phyloP scores from a whole-genome alignment of 495 filamentous ascomycete species.

The Penicillium silybi region DNA sequence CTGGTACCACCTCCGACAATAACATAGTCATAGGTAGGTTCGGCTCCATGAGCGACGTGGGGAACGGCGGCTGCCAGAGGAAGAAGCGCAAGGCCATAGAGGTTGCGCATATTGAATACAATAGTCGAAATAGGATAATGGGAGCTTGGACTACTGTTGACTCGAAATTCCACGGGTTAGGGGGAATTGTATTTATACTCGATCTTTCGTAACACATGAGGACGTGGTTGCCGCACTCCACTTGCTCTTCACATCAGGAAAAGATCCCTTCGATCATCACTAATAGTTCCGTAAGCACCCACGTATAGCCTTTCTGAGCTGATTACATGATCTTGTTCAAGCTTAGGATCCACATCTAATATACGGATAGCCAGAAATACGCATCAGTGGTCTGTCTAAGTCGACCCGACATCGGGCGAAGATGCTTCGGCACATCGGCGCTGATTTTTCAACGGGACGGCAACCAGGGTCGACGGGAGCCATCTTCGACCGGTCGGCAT shows the following conservation, averaged over 20 bases:
- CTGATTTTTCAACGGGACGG: neutral
- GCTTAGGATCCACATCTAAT: neutral
- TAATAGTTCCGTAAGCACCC: neutral
- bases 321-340: neutral
- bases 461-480: neutral
- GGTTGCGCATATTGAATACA: slow-evolving; percentile 8
- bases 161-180: neutral
- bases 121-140: neutral
- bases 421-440: neutral
- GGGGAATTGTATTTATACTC: neutral
- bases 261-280: neutral
- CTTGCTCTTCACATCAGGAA: neutral
- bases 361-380: neutral
- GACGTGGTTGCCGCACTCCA: neutral
- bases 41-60: neutral
- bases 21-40: slow-evolving; percentile 40
- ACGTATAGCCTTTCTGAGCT: neutral
- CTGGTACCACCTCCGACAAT: slow-evolving; percentile 52
- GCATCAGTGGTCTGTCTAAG: neutral
- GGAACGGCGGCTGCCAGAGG: slow-evolving; percentile 12
- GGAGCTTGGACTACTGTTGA: neutral
- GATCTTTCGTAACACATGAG: neutral
- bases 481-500: neutral
- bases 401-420: neutral
- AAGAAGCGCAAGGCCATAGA: slow-evolving; percentile 13